A percentile compares a stretch with the other conserved stretches of the same genome.
Evolutionary conservation across 2,329 filamentous ascomycete genomes (phyloP).

Genomic region (Trichoderma lentiforme): DNA sequence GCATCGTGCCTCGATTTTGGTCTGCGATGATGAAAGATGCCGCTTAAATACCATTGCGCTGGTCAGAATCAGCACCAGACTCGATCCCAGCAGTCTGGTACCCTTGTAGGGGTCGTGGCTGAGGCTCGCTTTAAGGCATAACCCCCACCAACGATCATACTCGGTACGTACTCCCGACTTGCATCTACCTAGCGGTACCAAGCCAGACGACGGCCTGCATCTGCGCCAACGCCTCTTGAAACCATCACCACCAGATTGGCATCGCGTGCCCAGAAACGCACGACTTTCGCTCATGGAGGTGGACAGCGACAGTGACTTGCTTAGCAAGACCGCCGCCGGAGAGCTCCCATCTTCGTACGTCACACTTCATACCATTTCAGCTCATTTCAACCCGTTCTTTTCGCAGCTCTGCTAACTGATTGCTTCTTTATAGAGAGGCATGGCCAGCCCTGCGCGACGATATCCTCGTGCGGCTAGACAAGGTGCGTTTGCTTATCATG

Average conservation of each 20-base stretch:
- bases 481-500: slow-evolving; percentile 34
- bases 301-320: slow-evolving; percentile 42
- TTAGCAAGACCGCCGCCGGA: slow-evolving; percentile 49
- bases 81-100: background rate
- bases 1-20: background rate
- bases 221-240: background rate
- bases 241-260: background rate
- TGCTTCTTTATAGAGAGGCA: slow-evolving; percentile 50
- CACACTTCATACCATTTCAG: background rate
- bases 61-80: background rate
- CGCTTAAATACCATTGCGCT: too few species aligned
- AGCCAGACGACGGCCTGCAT: background rate
- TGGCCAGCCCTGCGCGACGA: slow-evolving; percentile 67
- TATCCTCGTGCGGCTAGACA: slow-evolving; percentile 66
- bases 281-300: slow-evolving; percentile 46
- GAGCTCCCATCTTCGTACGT: slow-evolving; percentile 55
- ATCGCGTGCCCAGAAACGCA: slow-evolving; percentile 6
- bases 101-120: background rate
- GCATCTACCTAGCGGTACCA: background rate
- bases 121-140: background rate
- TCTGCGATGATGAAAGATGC: background rate
- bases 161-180: background rate
- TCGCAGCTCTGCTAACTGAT: slow-evolving; percentile 5
- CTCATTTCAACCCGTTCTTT: background rate
- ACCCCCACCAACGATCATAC: background rate